Conservation (phyloP, 805 yeast species). For the Torulaspora indica region DNA sequence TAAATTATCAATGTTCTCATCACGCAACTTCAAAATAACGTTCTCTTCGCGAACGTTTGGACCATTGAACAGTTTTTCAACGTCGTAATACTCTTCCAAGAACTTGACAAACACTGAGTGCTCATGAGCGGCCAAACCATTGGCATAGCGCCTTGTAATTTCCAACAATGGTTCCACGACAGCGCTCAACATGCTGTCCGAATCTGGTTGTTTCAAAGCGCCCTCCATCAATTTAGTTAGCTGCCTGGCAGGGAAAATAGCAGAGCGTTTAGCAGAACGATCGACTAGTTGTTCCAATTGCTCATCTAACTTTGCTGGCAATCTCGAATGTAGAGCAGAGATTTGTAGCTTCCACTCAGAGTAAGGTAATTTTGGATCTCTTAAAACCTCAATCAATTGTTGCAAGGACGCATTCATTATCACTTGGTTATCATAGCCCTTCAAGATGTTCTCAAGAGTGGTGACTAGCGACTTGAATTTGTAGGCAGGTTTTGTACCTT, state of each 20-base stretch:
- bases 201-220: conserved; percentile 44
- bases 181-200: conserved; percentile 49
- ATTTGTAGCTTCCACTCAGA: conserved; percentile 84
- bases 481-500: conserved; percentile 81
- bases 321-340: conserved; percentile 88
- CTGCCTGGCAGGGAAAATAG: conserved; percentile 92
- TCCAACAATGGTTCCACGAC: conserved; percentile 69
- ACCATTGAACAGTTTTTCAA: conserved; percentile 76
- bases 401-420: conserved; percentile 81
- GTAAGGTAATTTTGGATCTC: conserved; percentile 80
- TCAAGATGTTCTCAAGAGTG: conserved; percentile 71
- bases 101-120: conserved; percentile 65
- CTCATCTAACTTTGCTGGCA: conserved; percentile 73
- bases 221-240: conserved; percentile 67
- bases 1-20: conserved; percentile 74
- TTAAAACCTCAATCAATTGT: conserved; percentile 64
- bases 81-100: conserved; percentile 65
- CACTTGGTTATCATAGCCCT: conserved; percentile 93
- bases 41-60: conserved; percentile 79
- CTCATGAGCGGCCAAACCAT: conserved; percentile 83
- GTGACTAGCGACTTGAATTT: conserved; percentile 54
- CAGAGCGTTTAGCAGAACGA: conserved; percentile 58
- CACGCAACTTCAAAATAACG: conserved; percentile 80
- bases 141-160: conserved; percentile 62
- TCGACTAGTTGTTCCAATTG: conserved; percentile 61